These are phyloP conservation scores for Metschnikowia cubensis DNA, from an alignment of 805 yeast genomes.

Conservation along the genomic window DNA sequence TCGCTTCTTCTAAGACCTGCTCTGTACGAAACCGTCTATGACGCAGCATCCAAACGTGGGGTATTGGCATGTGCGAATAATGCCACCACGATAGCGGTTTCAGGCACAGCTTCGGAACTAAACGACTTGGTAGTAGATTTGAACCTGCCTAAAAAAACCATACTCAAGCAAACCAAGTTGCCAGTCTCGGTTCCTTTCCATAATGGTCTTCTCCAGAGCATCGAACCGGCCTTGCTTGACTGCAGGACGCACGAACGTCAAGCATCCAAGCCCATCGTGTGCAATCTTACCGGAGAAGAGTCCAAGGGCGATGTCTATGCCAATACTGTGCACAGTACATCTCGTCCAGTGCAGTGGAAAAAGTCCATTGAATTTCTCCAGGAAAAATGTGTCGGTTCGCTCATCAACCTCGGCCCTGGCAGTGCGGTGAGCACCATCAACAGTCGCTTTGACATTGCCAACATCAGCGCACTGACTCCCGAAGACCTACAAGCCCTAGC, in stretches of 20 bases:
- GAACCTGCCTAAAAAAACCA: slow-evolving; percentile 14
- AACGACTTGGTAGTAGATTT: slow-evolving; percentile 18
- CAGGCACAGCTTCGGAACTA: slow-evolving; percentile 36
- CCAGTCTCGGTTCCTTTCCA: slow-evolving; percentile 54
- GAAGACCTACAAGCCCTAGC: slow-evolving; percentile 12
- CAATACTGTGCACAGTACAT: slow-evolving; percentile 37
- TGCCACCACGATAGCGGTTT: slow-evolving; percentile 37
- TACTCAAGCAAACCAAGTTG: slow-evolving; percentile 27
- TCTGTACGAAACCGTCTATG: slow-evolving; percentile 21
- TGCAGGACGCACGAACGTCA: slow-evolving; percentile 13
- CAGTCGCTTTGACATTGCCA: slow-evolving; percentile 14
- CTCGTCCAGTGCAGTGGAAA: slow-evolving; percentile 44
- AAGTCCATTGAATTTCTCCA: slow-evolving; percentile 27
- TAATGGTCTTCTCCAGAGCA: slow-evolving; percentile 33
- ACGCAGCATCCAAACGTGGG: slow-evolving; percentile 16
- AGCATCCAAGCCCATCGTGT: slow-evolving; percentile 30
- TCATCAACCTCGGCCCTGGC: slow-evolving; percentile 41
- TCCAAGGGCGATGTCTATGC: slow-evolving; percentile 22
- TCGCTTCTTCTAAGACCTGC: slow-evolving; percentile 30
- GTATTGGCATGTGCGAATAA: slow-evolving; percentile 49
- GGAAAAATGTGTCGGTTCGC: slow-evolving; percentile 13
- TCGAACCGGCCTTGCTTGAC: slow-evolving; percentile 29
- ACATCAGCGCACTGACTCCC: not conserved
- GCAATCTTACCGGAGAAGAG: slow-evolving; percentile 33
- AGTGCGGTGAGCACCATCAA: slow-evolving; percentile 25